These are phyloP conservation scores for Endoconidiophora polonica DNA, from an alignment of 2,329 filamentous ascomycete genomes.

Conservation along the genomic window DNA sequence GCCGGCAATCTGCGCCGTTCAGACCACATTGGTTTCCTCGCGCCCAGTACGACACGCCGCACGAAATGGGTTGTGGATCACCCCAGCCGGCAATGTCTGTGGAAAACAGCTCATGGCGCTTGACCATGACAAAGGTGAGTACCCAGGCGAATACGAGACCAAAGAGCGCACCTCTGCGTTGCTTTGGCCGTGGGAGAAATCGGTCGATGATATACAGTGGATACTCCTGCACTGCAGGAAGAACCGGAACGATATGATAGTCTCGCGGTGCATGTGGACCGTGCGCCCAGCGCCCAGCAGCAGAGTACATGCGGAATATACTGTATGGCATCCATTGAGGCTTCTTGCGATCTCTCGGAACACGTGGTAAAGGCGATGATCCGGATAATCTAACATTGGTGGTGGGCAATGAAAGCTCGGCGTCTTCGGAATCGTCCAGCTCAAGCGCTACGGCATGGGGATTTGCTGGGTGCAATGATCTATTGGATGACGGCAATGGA, in stretches of 20 bases:
- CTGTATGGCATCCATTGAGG: constrained; percentile 45
- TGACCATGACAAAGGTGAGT: constrained; percentile 49
- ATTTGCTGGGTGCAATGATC: neutral
- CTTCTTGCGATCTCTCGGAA: constrained; percentile 40
- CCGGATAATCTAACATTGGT: constrained; percentile 1
- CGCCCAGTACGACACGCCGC: constrained; percentile 53
- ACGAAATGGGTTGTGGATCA: constrained; percentile 46
- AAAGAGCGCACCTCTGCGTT: constrained; percentile 41
- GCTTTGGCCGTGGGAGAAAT: constrained; percentile 40
- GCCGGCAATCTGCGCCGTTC: constrained; percentile 57
- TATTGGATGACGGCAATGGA: constrained; percentile 21
- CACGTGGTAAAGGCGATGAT: constrained; percentile 36
- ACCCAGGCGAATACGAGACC: constrained; percentile 51
- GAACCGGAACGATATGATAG: constrained; percentile 39
- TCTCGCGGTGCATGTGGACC: constrained; percentile 38
- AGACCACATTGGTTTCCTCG: constrained; percentile 56
- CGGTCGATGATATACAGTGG: constrained; percentile 47
- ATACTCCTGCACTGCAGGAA: constrained; percentile 49
- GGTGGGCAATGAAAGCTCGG: constrained; percentile 11
- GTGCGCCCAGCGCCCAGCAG: constrained; percentile 31
- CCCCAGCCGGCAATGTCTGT: constrained; percentile 53
- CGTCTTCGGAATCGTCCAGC: constrained; percentile 28
- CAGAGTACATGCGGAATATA: constrained; percentile 28
- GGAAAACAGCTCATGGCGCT: constrained; percentile 42
- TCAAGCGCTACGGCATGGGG: constrained; percentile 23